Conservation (phyloP, 345 rosid genomes). For the Aquilaria malaccensis region DNA sequence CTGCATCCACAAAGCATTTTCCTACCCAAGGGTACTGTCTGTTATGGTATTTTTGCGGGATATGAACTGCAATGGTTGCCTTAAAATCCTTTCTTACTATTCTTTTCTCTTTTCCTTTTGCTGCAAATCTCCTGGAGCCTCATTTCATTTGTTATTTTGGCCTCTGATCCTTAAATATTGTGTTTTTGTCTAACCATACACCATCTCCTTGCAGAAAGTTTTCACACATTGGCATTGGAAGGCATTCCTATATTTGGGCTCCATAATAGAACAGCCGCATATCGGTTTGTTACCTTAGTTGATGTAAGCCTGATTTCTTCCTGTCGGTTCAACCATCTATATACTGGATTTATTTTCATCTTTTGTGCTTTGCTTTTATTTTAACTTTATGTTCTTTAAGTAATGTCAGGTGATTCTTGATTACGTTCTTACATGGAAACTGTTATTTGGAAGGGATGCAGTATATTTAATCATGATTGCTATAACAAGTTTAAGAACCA, state of each 20-base stretch:
- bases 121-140: too few species aligned
- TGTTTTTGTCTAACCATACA: too few species aligned
- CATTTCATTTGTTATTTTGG: not conserved
- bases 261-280: constrained; percentile 78
- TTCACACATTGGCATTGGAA: constrained; percentile 87
- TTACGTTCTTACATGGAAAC: too few species aligned
- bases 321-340: not conserved
- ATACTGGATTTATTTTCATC: not conserved
- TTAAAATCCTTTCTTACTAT: not conserved
- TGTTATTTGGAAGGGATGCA: not conserved
- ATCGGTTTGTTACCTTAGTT: constrained; percentile 88
- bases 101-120: not conserved
- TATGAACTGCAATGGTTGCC: too few species aligned
- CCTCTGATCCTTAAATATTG: too few species aligned
- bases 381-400: not conserved
- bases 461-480: not conserved
- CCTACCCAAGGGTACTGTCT: too few species aligned
- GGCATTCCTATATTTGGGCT: constrained; percentile 82
- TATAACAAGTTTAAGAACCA: not conserved
- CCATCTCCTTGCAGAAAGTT: constrained; percentile 49
- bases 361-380: not conserved
- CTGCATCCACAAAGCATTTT: too few species aligned
- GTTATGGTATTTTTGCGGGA: too few species aligned
- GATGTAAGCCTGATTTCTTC: constrained; percentile 47
- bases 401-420: too few species aligned